Evolutionary conservation across 2,329 filamentous ascomycete genomes (phyloP), one percentile per base, ranked within the genome.

Genomic region (Cladosporium phlei): DNA sequence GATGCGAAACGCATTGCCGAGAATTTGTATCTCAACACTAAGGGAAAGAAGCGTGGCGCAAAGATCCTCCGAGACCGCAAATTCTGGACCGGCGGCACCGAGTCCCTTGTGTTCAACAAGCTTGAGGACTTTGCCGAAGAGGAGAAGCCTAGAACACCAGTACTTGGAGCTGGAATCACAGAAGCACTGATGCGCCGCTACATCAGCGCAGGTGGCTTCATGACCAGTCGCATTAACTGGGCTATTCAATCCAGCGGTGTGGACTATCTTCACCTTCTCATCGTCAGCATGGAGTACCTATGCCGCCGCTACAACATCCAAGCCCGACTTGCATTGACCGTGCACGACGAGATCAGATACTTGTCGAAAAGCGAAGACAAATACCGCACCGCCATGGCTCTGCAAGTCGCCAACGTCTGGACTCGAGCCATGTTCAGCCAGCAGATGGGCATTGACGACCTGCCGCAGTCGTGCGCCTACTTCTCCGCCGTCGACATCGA

Each of bases 211-310:
- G 89, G 90, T 27, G 88, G 85, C 17, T 98, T 95, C 69, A 84
- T 98, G 71, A 96, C 93, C 1, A 94, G 86, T 14, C 84, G 94
- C 25, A 97, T 98, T 69, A 98, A 98, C 64, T 98, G 93, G 93
- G 93, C 93, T 3, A 97, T 98, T 57, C 93, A 98, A 61, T 96
- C 90, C 1, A 95, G 88, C 0, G 93, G 94, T 4, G 91, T 97
- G 3, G 94, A 98, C 66, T 98, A 98, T 65, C 78, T 98, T 2
- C 93, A 98, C 61, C 80, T 98, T 4, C 77, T 98, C 14, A 88
- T 98, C 53, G 80, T 97, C 2, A 77, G 82, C 11, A 98, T 98
- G 94, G 90, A 97, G 63, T 95, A 95, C 61, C 77, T 98, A 3
- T 83, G 84, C 44, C 80, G 88, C 2, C 85, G 84, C 4, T 98